A percentile compares a stretch with the other conserved stretches of the same genome.
phyloP scores from a whole-genome alignment of 2,329 filamentous ascomycete genomes.

The Moelleriella libera region DNA sequence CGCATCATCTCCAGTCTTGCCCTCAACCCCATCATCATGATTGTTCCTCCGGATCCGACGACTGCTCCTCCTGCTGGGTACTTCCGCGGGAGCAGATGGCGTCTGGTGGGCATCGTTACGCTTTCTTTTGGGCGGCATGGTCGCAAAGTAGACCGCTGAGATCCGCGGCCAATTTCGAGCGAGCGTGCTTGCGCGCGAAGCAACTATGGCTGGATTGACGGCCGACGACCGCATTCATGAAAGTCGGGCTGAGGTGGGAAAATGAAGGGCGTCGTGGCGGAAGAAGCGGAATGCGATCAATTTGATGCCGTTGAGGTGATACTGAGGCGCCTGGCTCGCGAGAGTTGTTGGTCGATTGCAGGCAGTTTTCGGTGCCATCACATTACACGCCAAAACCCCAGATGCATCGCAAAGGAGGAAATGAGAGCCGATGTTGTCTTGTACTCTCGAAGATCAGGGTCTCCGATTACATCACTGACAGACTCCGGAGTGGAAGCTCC shows the following conservation, averaged over 20 bases:
- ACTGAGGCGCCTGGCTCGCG: too few relatives aligned
- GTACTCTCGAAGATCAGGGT: not conserved
- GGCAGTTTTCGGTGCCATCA: too few relatives aligned
- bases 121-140: constrained; percentile 26
- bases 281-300: too few relatives aligned
- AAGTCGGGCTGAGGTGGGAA: not conserved
- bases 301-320: too few relatives aligned
- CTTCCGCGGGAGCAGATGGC: constrained; percentile 8
- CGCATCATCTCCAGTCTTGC: not conserved
- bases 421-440: too few relatives aligned
- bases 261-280: too few relatives aligned
- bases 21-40: not conserved
- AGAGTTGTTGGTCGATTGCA: too few relatives aligned
- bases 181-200: not conserved
- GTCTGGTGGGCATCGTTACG: constrained; percentile 10
- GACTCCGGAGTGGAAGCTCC: not conserved
- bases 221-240: not conserved
- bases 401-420: not conserved
- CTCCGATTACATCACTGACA: not conserved
- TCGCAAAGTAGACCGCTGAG: not conserved
- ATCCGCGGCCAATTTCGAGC: not conserved
- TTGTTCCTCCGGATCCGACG: constrained; percentile 4
- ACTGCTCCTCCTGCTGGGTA: constrained; percentile 13
- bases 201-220: not conserved
- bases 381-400: too few relatives aligned